A percentile compares a stretch with the other conserved stretches of the same genome.
Evolutionary conservation across 768 basidiomycete species (phyloP).

Genomic region (Russula vinacea): DNA sequence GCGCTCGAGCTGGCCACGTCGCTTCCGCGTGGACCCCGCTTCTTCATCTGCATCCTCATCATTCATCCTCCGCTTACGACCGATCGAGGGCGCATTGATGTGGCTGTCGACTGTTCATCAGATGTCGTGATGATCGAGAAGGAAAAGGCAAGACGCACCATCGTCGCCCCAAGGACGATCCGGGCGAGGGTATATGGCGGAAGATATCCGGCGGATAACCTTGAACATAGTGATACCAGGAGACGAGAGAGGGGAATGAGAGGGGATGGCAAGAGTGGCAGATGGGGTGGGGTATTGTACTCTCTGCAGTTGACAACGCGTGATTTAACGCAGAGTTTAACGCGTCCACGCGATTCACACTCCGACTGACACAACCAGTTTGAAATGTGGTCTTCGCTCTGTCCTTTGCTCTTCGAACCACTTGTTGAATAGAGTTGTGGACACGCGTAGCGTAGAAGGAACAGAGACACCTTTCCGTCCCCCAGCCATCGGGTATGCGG

Average conservation of each 20-base stretch:
- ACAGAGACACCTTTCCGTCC: not conserved
- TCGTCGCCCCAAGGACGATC: slow-evolving; percentile 79
- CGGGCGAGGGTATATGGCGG: slow-evolving; percentile 63
- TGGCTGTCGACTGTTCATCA: slow-evolving; percentile 44
- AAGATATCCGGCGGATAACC: slow-evolving; percentile 67
- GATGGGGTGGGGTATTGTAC: slow-evolving; percentile 2
- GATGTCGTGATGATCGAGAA: slow-evolving; percentile 16
- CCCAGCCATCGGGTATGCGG: not conserved
- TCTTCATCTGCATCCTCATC: slow-evolving; percentile 39
- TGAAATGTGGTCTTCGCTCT: not conserved
- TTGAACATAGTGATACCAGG: slow-evolving; percentile 51
- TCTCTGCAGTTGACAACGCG: not conserved
- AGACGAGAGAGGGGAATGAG: not conserved
- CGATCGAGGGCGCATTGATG: slow-evolving; percentile 67
- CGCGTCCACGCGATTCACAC: slow-evolving; percentile 23
- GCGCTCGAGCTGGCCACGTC: slow-evolving; percentile 26
- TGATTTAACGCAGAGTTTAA: slow-evolving; percentile 3
- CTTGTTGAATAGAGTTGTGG: slow-evolving; percentile 5
- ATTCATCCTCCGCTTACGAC: slow-evolving; percentile 59
- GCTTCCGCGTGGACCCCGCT: slow-evolving; percentile 29
- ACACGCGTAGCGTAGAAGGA: not conserved
- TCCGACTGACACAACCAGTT: slow-evolving; percentile 16
- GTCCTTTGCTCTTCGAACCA: not conserved
- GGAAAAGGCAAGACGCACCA: slow-evolving; percentile 38
- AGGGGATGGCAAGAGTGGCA: not conserved